phyloP scores from a whole-genome alignment of 257 asterid genomes.

The Capsicum pubescens region DNA sequence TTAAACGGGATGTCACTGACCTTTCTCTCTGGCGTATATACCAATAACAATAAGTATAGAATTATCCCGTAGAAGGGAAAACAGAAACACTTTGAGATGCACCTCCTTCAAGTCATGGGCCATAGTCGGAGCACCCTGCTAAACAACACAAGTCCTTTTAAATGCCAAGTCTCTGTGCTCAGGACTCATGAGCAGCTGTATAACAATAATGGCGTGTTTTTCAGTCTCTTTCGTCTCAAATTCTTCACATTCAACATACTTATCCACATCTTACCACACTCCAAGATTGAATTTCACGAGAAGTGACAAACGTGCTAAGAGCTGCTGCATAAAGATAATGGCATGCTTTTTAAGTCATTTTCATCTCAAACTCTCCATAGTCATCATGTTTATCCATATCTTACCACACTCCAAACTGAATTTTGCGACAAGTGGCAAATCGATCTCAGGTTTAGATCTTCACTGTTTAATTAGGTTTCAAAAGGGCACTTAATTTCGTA shows the following conservation, averaged over 20 bases:
- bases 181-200: background rate
- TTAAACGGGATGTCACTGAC: background rate
- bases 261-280: slow-evolving; percentile 10
- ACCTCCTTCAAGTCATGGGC: too few relatives aligned
- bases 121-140: background rate
- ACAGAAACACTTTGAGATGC: background rate
- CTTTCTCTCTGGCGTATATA: background rate
- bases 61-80: background rate
- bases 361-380: background rate
- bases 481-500: too few relatives aligned
- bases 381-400: background rate
- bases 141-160: background rate
- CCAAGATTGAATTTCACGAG: background rate
- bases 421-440: background rate
- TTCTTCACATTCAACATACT: slow-evolving; percentile 2
- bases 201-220: background rate
- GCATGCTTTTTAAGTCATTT: background rate
- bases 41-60: background rate
- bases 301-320: background rate
- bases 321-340: background rate
- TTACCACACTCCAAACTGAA: background rate
- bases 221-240: background rate
- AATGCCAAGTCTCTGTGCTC: background rate
- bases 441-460: background rate
- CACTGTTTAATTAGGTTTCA: background rate